Evolutionary conservation across 805 yeast species (phyloP).

Genomic region (Lachancea kluyveri): DNA sequence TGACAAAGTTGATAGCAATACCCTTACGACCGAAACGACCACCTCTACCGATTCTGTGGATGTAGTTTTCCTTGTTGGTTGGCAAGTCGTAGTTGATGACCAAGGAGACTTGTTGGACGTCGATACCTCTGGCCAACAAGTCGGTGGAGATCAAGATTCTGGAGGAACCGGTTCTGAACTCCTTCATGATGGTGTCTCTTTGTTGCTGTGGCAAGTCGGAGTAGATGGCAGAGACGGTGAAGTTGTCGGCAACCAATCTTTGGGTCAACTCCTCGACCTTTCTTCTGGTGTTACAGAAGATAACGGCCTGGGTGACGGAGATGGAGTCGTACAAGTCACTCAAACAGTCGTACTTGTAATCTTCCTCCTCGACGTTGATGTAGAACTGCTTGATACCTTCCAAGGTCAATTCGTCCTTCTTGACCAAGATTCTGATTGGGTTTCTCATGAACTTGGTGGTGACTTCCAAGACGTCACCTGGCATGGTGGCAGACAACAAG

Average conservation of each 20-base stretch:
- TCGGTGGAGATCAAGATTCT: conserved; percentile 94
- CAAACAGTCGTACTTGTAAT: conserved; percentile 89
- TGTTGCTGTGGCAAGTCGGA: conserved; percentile 95
- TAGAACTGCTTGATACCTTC: conserved; percentile 93
- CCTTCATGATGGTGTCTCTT: conserved; percentile 91
- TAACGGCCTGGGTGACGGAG: conserved; percentile 95
- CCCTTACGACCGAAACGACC: conserved; percentile 99
- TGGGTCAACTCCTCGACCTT: conserved; percentile 89
- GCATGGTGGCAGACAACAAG: conserved; percentile 90
- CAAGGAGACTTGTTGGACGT: conserved; percentile 94
- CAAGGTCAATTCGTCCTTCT: conserved; percentile 87
- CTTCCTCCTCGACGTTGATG: conserved; percentile 86
- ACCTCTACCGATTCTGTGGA: conserved; percentile 96
- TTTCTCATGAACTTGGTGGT: conserved; percentile 87
- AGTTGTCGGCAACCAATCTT: conserved; percentile 70
- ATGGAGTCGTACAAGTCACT: conserved; percentile 93
- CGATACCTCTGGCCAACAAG: conserved; percentile 97
- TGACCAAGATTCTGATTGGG: conserved; percentile 90
- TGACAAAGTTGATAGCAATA: conserved; percentile 91
- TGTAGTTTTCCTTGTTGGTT: conserved; percentile 85
- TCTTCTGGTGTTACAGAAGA: conserved; percentile 93
- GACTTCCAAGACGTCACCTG: conserved; percentile 85
- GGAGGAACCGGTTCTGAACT: conserved; percentile 89
- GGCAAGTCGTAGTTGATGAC: conserved; percentile 96
- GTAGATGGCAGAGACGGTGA: conserved; percentile 94